phyloP scores from a whole-genome alignment of 768 basidiomycete species.

The Auriscalpium vulgare region DNA sequence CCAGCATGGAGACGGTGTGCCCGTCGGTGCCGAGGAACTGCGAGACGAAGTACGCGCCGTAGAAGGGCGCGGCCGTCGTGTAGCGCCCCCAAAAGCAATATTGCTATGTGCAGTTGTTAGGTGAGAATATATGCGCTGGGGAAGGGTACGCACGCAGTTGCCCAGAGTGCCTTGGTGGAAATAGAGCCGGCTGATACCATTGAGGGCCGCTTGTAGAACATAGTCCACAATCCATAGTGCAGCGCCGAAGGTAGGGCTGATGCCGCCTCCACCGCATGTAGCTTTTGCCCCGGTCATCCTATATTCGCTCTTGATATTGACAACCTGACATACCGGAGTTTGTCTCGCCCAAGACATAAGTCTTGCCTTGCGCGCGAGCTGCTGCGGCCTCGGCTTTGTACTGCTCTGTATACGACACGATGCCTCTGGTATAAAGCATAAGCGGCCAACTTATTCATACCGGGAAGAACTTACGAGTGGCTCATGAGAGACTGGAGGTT shows the following conservation, averaged over 20 bases:
- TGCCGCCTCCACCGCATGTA: constrained; percentile 34
- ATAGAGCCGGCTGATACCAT: constrained; percentile 29
- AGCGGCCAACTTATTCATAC: neutral
- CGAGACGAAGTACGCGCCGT: constrained; percentile 31
- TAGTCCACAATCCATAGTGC: constrained; percentile 35
- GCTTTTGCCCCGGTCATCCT: constrained; percentile 14
- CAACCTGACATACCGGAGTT: constrained; percentile 26
- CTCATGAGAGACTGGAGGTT: constrained; percentile 27
- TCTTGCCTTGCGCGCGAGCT: constrained; percentile 25
- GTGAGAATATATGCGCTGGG: neutral
- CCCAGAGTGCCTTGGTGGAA: constrained; percentile 36
- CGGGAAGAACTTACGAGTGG: constrained; percentile 22
- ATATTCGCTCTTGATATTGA: neutral
- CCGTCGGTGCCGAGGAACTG: constrained; percentile 29
- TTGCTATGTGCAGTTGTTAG: constrained; percentile 16
- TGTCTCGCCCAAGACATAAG: constrained; percentile 32
- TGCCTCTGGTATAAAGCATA: constrained; percentile 18
- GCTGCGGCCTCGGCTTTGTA: constrained; percentile 27
- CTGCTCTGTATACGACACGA: constrained; percentile 26
- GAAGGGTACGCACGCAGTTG: constrained; percentile 24
- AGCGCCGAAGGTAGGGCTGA: constrained; percentile 33
- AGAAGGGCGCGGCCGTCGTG: constrained; percentile 29
- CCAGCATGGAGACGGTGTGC: constrained; percentile 25
- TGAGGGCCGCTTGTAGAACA: constrained; percentile 29
- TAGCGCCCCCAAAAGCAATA: constrained; percentile 34